Conservation (phyloP, 179 eudicot species). For the Dionaea muscipula region DNA sequence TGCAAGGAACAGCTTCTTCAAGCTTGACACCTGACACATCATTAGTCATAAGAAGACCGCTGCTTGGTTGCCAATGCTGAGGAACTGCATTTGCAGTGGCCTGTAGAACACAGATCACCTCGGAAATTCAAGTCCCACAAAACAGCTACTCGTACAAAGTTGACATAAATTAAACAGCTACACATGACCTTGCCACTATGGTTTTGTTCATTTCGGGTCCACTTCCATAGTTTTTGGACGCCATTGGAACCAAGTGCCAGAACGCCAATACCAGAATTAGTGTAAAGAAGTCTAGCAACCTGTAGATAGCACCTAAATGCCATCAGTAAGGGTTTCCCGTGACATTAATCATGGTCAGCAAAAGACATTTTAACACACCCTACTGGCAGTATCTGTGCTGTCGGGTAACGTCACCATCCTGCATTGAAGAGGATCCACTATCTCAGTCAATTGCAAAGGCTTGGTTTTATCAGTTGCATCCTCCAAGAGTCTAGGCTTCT, state of each 20-base stretch:
- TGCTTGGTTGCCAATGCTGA: conserved; percentile 90
- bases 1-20: conserved; percentile 79
- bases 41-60: conserved; percentile 83
- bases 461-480: conserved; percentile 58
- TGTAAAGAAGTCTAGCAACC: conserved; percentile 65
- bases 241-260: conserved; percentile 67
- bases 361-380: conserved; percentile 30
- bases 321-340: neutral
- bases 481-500: conserved; percentile 56
- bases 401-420: conserved; percentile 72
- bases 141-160: too few species aligned
- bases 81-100: conserved; percentile 86
- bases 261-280: conserved; percentile 71
- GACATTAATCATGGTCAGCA: conserved; percentile 4
- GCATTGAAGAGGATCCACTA: conserved; percentile 67
- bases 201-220: conserved; percentile 70
- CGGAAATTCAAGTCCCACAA: conserved; percentile 21
- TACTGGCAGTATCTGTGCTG: conserved; percentile 51
- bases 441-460: conserved; percentile 81
- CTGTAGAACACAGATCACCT: conserved; percentile 27
- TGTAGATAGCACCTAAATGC: conserved; percentile 10
- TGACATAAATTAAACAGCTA: neutral
- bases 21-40: conserved; percentile 68
- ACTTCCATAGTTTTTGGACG: conserved; percentile 72
- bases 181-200: conserved; percentile 56